Evolutionary conservation across 441 rosid genomes (phyloP).

Genomic region (Populus hybrid): DNA sequence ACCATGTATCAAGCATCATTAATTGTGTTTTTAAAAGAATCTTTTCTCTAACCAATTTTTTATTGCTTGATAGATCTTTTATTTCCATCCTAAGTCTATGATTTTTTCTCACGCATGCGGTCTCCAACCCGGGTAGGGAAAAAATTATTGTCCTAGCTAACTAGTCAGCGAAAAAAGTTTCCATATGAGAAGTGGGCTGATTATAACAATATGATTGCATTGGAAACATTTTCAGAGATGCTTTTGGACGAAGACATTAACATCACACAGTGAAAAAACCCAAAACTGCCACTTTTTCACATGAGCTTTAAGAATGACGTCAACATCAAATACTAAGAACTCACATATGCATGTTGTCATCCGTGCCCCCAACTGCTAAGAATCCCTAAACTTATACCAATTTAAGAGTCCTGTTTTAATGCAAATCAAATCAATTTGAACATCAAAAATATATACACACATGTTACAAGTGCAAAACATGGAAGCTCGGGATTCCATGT

Average conservation of each 20-base stretch:
- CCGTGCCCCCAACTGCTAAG: not conserved
- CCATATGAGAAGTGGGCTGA: too few species aligned
- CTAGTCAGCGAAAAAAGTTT: not conserved
- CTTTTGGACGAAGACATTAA: not conserved
- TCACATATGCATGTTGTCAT: not conserved
- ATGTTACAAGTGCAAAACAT: too few species aligned
- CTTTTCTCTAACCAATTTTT: not conserved
- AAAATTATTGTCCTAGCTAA: not conserved
- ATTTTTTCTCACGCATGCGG: not conserved
- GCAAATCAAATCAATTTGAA: not conserved
- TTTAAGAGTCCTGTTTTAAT: not conserved
- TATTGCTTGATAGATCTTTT: not conserved
- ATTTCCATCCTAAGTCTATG: not conserved
- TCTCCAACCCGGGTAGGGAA: not conserved
- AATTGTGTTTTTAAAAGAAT: not conserved
- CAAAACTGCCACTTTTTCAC: not conserved
- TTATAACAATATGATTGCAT: not conserved
- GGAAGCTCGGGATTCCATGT: too few species aligned
- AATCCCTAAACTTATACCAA: not conserved
- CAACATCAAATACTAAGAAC: not conserved
- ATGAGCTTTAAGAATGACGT: not conserved
- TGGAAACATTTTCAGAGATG: not conserved
- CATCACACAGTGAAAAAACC: not conserved
- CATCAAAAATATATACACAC: too few species aligned
- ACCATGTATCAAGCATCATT: not conserved